Conservation (phyloP, 768 basidiomycete species). For the Lentinula boryana region DNA sequence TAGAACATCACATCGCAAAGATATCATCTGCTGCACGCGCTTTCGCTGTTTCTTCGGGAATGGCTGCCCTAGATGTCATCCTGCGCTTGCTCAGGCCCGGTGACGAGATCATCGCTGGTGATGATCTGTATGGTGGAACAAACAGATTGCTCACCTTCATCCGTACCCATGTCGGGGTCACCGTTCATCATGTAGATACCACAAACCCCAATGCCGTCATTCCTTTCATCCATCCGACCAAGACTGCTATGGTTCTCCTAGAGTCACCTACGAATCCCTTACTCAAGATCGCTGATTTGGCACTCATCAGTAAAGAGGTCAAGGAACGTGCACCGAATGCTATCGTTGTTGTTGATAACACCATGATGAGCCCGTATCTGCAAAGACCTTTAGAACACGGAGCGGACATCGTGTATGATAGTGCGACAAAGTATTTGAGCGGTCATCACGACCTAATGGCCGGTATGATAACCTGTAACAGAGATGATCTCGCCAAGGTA, state of each 20-base stretch:
- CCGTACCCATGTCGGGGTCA: constrained; percentile 79
- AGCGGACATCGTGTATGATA: constrained; percentile 96
- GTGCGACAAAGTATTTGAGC: constrained; percentile 94
- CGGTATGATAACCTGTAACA: constrained; percentile 87
- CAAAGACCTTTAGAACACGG: constrained; percentile 94
- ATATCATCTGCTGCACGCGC: constrained; percentile 90
- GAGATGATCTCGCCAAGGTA: constrained; percentile 86
- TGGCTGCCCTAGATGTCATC: constrained; percentile 97
- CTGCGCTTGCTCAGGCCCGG: constrained; percentile 91
- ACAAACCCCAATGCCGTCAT: constrained; percentile 63
- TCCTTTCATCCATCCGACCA: constrained; percentile 59
- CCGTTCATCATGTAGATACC: constrained; percentile 91
- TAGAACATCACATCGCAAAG: constrained; percentile 97
- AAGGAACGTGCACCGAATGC: constrained; percentile 80
- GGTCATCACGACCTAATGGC: constrained; percentile 99
- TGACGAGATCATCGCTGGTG: constrained; percentile 93
- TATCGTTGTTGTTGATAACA: constrained; percentile 89
- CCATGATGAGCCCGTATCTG: constrained; percentile 99
- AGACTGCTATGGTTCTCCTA: constrained; percentile 91
- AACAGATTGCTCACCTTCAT: constrained; percentile 92
- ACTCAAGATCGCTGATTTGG: constrained; percentile 90
- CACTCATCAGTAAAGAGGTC: constrained; percentile 74
- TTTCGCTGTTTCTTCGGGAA: constrained; percentile 91
- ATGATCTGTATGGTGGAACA: constrained; percentile 97
- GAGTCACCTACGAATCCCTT: constrained; percentile 98